These are phyloP conservation scores for Dactylonectria estremocensis DNA, from an alignment of 2,329 filamentous ascomycete genomes.

Conservation along the genomic window DNA sequence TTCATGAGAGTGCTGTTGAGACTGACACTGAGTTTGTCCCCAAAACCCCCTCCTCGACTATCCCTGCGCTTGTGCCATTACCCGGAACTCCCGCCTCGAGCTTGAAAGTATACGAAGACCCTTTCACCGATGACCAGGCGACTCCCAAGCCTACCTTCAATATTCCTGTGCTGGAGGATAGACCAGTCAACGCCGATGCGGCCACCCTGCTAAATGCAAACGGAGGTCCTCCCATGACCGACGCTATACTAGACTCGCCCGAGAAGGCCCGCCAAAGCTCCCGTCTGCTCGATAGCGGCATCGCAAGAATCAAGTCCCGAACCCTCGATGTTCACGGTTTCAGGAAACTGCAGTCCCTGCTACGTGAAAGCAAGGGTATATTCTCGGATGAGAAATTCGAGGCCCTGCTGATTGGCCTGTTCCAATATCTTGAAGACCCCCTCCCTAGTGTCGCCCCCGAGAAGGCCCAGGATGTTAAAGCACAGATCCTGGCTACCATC, in stretches of 20 bases:
- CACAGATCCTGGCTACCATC: constrained; percentile 81
- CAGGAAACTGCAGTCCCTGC: constrained; percentile 81
- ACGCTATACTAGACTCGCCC: constrained; percentile 45
- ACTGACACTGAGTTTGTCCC: background rate
- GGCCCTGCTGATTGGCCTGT: constrained; percentile 76
- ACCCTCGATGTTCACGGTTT: constrained; percentile 87
- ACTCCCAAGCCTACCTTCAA: constrained; percentile 63
- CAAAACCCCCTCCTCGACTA: constrained; percentile 5
- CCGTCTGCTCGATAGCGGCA: constrained; percentile 80
- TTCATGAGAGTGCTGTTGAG: background rate
- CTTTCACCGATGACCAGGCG: constrained; percentile 66
- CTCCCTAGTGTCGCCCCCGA: constrained; percentile 69
- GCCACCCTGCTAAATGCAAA: constrained; percentile 50
- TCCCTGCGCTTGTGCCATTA: constrained; percentile 9
- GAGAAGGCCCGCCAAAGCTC: constrained; percentile 72
- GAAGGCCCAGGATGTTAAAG: constrained; percentile 80
- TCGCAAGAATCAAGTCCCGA: constrained; percentile 78
- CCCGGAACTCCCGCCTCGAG: constrained; percentile 32
- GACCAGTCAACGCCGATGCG: constrained; percentile 71
- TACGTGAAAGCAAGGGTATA: constrained; percentile 76
- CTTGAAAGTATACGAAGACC: constrained; percentile 75
- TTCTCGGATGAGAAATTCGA: constrained; percentile 79
- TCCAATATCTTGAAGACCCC: constrained; percentile 79
- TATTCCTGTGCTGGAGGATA: constrained; percentile 71
- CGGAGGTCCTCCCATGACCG: constrained; percentile 40